Evolutionary conservation across 2,329 filamentous ascomycete species (phyloP), one percentile per base, ranked within the genome.

Genomic region (Cladophialophora chaetospira): DNA sequence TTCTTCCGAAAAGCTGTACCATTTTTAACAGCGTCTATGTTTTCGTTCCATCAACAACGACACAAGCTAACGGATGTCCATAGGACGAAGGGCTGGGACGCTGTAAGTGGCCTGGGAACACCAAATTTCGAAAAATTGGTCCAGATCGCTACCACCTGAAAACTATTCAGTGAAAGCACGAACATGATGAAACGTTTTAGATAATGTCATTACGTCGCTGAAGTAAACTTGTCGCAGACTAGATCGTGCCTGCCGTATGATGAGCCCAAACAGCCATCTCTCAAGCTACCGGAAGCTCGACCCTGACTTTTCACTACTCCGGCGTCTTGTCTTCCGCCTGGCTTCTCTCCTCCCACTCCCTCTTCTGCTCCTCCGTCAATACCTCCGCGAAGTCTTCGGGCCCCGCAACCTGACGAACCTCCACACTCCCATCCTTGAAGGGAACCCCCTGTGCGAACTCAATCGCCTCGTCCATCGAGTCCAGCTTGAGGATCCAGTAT

Each of bases 41-140:
- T n/a, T n/a, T n/a, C n/a, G n/a, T n/a, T n/a, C n/a, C n/a, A n/a
- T n/a, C n/a, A n/a, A n/a, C n/a, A n/a, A n/a, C n/a, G n/a, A n/a
- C n/a, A n/a, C n/a, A n/a, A n/a, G n/a, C n/a, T n/a, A n/a, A n/a
- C n/a, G n/a, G n/a, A n/a, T n/a, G n/a, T n/a, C n/a, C n/a, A n/a
- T n/a, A n/a, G n/a, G n/a, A 79, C 75, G 0, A 59, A 66, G 19
- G 69, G 69, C 5, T 71, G 69, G 69, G 69, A 71, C 61, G 66
- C 69, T 1, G 69, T 69, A 9, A 68, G 67, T 9, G 69, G 68
- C 33, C 25, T 51, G 21, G 47, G 47, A 13, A 71, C 67, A 8
- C 68, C 68, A 8, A 45, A 53, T 51, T 61, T 51, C 42, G 25
- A n/a, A 9, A 48, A 38, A 21, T 63, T 67, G 5, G 54, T 57